Conservation (phyloP, 768 basidiomycete species). For the Serendipita sp. region DNA sequence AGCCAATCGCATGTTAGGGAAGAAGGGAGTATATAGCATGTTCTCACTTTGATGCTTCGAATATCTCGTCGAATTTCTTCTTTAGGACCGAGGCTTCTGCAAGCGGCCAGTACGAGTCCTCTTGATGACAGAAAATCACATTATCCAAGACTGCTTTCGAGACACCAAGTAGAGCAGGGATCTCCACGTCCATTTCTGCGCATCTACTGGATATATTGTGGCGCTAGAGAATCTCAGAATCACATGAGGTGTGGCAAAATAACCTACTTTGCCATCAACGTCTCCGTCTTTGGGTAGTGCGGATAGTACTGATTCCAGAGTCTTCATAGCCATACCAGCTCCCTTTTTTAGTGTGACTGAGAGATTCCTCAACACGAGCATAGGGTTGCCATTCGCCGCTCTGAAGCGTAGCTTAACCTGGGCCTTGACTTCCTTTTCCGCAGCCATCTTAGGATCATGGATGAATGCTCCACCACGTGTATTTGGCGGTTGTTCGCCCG, state of each 20-base stretch:
- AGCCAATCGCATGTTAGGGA: background rate
- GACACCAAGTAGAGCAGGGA: slow-evolving; percentile 84
- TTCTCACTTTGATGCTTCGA: slow-evolving; percentile 82
- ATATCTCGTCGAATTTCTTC: slow-evolving; percentile 99
- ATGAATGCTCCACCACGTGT: slow-evolving; percentile 97
- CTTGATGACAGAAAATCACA: slow-evolving; percentile 99
- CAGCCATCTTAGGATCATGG: slow-evolving; percentile 98
- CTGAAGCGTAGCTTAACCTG: slow-evolving; percentile 91
- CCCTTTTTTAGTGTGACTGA: slow-evolving; percentile 91
- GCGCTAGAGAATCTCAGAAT: slow-evolving; percentile 31
- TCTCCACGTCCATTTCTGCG: slow-evolving; percentile 89
- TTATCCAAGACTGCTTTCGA: slow-evolving; percentile 98
- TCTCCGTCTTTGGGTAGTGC: slow-evolving; percentile 50
- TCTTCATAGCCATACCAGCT: slow-evolving; percentile 84
- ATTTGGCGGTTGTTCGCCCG: slow-evolving; percentile 94
- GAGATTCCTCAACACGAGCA: slow-evolving; percentile 81
- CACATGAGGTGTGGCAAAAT: background rate
- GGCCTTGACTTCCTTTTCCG: slow-evolving; percentile 97
- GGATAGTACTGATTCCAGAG: slow-evolving; percentile 78
- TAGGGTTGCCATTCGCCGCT: slow-evolving; percentile 75
- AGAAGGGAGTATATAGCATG: background rate
- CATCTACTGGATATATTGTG: slow-evolving; percentile 92
- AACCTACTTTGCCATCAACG: slow-evolving; percentile 59
- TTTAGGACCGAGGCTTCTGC: slow-evolving; percentile 81
- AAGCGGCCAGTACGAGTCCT: slow-evolving; percentile 97